Conservation (phyloP, 2,329 filamentous ascomycete species). For the Nemania sp. region DNA sequence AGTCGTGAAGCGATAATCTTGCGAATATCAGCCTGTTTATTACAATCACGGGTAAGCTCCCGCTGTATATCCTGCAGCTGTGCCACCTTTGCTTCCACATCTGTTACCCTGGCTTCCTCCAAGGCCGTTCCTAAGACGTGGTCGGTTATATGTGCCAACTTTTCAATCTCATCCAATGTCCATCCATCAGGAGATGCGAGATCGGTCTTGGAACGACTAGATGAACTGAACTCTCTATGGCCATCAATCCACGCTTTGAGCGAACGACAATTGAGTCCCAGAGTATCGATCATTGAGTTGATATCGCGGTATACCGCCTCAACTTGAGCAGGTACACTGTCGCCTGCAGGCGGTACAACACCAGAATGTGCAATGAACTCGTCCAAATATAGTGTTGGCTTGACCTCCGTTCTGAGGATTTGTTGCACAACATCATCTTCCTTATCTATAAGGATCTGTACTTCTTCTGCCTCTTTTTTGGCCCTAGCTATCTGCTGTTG, state of each 20-base stretch:
- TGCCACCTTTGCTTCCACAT: slow-evolving; percentile 70
- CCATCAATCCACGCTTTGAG: slow-evolving; percentile 69
- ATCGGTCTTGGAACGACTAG: slow-evolving; percentile 65
- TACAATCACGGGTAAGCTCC: slow-evolving; percentile 72
- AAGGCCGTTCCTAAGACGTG: slow-evolving; percentile 67
- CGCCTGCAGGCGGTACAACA: slow-evolving; percentile 55
- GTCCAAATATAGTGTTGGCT: slow-evolving; percentile 65
- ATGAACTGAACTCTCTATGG: slow-evolving; percentile 61
- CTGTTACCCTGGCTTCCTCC: slow-evolving; percentile 68
- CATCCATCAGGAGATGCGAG: slow-evolving; percentile 72
- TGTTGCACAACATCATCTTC: slow-evolving; percentile 71
- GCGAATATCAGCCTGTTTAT: slow-evolving; percentile 77
- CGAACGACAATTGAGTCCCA: slow-evolving; percentile 79
- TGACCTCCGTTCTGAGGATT: slow-evolving; percentile 62
- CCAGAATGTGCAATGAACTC: slow-evolving; percentile 69
- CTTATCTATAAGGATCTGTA: slow-evolving; percentile 64
- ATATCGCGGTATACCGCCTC: slow-evolving; percentile 77
- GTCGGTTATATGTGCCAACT: slow-evolving; percentile 68
- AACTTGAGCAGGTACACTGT: slow-evolving; percentile 65
- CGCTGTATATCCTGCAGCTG: slow-evolving; percentile 69
- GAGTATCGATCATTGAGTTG: slow-evolving; percentile 91
- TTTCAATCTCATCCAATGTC: slow-evolving; percentile 75
- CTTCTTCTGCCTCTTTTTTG: slow-evolving; percentile 61
- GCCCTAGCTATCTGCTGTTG: slow-evolving; percentile 58
- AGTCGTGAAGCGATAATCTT: slow-evolving; percentile 72